Conservation (phyloP, 345 rosid genomes). For the Lepidium aucheri region DNA sequence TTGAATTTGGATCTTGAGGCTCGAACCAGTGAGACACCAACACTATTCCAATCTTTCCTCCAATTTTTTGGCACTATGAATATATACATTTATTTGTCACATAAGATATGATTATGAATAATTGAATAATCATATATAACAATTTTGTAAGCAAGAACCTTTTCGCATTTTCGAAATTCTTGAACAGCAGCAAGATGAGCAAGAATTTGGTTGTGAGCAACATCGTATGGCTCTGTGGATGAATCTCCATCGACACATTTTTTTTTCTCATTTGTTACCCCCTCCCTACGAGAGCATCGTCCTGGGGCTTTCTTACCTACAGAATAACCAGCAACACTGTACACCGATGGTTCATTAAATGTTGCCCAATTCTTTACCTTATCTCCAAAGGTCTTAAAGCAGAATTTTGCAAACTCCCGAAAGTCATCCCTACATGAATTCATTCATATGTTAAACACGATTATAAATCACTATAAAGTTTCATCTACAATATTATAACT, state of each 20-base stretch:
- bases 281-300: neutral
- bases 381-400: slow-evolving; percentile 20
- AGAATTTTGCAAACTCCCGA: slow-evolving; percentile 16
- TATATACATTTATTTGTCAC: neutral
- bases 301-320: slow-evolving; percentile 26
- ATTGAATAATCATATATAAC: neutral
- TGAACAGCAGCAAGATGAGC: slow-evolving; percentile 27
- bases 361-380: slow-evolving; percentile 29
- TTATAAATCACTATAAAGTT: too few relatives aligned
- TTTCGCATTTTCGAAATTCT: slow-evolving; percentile 19
- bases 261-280: too few relatives aligned
- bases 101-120: neutral
- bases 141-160: neutral
- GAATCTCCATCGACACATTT: slow-evolving; percentile 10
- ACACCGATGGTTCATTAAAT: slow-evolving; percentile 27
- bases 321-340: slow-evolving; percentile 20
- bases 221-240: slow-evolving; percentile 7
- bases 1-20: slow-evolving; percentile 15
- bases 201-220: slow-evolving; percentile 21
- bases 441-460: too few relatives aligned
- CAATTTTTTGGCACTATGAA: slow-evolving; percentile 9
- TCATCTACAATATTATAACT: neutral
- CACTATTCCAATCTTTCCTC: slow-evolving; percentile 28
- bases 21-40: slow-evolving; percentile 27
- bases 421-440: slow-evolving; percentile 13